Evolutionary conservation across 495 filamentous ascomycete species (phyloP), one percentile per base, ranked within the genome.

Genomic region (Penicillium samsonianum): DNA sequence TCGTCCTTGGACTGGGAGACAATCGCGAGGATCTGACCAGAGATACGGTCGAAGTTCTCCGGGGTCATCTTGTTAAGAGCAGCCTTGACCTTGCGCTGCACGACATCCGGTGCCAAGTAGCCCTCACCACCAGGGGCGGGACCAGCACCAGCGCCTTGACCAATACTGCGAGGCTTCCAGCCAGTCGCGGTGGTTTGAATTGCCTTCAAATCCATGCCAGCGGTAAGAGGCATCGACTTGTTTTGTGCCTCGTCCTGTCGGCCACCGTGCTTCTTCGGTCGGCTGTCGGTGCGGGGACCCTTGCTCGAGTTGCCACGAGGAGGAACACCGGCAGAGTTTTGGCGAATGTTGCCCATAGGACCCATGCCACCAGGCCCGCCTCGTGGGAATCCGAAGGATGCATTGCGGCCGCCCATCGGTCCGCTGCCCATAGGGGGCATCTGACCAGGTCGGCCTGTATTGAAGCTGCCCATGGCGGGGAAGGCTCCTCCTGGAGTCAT

Each of bases 11-110:
- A 98, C 68, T 99, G 94, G 10, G 83, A 87, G 33, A 93, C 91
- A 65, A 99, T 98, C 37, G 87, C 83, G 25, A 98, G 82, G 52
- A 99, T 96, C 72, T 98, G 92, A 49, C 90, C 87, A 19, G 94
- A 80, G 57, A 99, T 96, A 79, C 88, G 91, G 63, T 97, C 92
- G 70, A 99, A 99, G 65, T 97, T 98, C 76, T 98, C 94, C 1
- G 94, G 94, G 0, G 94, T 97, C 95, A 99, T 98, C 87, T 98
- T 98, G 84, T 99, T 98, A 63, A 99, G 78, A 46, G 89, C 89
- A 53, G 91, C 90, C 84, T 99, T 99, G 68, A 98, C 95, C 84
- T 98, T 99, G 60, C 94, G 87, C 75, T 99, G 94, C 61, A 99
- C 94, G 75, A 94, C 85, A 58, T 92, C 91, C 17, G 94, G 95